Base-by-base conservation (phyloP, 352 stramenopile species). In the Phytopythium litorale region DNA sequence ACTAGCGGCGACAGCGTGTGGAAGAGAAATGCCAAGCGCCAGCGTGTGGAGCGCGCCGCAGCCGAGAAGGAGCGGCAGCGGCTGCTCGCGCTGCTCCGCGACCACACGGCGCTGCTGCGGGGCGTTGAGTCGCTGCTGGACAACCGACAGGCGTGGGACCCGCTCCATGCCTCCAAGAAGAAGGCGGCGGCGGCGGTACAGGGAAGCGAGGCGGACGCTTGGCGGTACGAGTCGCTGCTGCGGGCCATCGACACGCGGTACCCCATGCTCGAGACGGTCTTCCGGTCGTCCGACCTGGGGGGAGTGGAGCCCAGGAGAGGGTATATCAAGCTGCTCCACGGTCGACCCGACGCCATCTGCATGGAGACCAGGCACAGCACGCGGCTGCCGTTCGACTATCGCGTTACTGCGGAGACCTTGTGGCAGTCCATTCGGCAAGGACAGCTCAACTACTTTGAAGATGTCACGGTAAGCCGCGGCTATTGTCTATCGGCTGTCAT, bases 101-200 rank as follows among this genome's bases (percentile, higher is more conserved):
- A 35, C n/a, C 55, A 60, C 15, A 25, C 45, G 4, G 50, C 19
- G 40, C 16, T 60, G 13, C 15, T 23, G 6, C 3, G 13, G 4
- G 38, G 37, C 9, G 3, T 60, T 2, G 40, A 60, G 37, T n/a
- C 16, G 55, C 55, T 60, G 38, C 40, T 60, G 40, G 38, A 30
- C 38, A 37, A 51, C 4, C 42, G 55, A 3, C 28, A 35, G 50
- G 30, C 40, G 50, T 56, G 50, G 50, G 30, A 37, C 12, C 50
- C 30, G 50, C 15, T 42, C 16, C 28, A 56, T 15, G 16, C 50
- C 3, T 25, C 18, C 13, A 21, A 3, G 25, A 38, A 9, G 30
- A 56, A 16, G 5, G 4, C 33, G 4, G 6, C 18, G 5, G 4
- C 33, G 4, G 6, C 18, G 3, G 15, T 7, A 3, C 50, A 25